phyloP scores from a whole-genome alignment of 2,329 filamentous ascomycete genomes.

The Claviceps pusilla region DNA sequence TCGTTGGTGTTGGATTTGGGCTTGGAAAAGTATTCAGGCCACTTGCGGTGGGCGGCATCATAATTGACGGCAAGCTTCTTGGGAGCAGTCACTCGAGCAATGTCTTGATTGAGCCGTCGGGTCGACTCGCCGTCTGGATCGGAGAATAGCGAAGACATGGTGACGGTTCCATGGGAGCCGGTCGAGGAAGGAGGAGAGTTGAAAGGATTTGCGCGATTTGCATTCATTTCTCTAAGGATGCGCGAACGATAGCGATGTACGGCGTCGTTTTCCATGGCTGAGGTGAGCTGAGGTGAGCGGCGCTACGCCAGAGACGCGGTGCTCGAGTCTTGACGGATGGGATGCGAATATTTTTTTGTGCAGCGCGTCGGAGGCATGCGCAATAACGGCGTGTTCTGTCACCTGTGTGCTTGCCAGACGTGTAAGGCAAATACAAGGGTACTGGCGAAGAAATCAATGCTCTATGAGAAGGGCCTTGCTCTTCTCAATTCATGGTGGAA shows the following conservation, averaged over 20 bases:
- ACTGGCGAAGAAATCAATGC: constrained; percentile 4
- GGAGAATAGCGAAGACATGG: constrained; percentile 36
- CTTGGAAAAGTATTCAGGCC: constrained; percentile 35
- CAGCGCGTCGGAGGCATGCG: not conserved
- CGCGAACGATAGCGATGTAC: constrained; percentile 30
- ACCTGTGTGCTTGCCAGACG: not conserved
- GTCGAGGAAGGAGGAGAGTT: constrained; percentile 44
- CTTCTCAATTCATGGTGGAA: not conserved
- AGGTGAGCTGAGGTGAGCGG: not conserved
- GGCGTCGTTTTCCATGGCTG: constrained; percentile 28
- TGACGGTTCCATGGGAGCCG: constrained; percentile 41
- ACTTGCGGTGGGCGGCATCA: constrained; percentile 33
- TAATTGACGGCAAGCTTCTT: constrained; percentile 27
- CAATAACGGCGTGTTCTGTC: not conserved
- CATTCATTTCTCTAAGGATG: constrained; percentile 36
- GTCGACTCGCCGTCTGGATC: constrained; percentile 40
- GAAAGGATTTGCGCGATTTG: constrained; percentile 39
- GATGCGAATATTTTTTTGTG: not conserved
- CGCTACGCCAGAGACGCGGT: constrained; percentile 12
- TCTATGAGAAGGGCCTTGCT: not conserved
- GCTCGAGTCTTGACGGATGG: constrained; percentile 8
- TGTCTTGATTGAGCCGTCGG: constrained; percentile 33
- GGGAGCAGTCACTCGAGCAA: constrained; percentile 27
- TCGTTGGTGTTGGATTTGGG: constrained; percentile 19
- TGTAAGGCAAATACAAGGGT: constrained; percentile 1